Base-by-base conservation (phyloP, 2,329 filamentous ascomycete genomes). In the Didymella pomorum region DNA sequence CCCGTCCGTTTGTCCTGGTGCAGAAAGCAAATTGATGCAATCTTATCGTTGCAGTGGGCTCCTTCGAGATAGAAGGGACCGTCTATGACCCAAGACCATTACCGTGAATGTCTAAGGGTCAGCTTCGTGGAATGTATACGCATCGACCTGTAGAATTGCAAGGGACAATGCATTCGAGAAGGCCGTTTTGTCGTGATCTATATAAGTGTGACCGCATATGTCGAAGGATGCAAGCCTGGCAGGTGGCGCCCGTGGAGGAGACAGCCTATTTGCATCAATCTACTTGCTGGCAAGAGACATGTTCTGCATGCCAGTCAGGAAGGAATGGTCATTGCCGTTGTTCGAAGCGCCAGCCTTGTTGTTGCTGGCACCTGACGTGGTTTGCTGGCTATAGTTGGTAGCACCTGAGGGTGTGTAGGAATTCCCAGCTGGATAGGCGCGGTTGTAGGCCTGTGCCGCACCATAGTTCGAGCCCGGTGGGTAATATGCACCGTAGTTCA, bases 401-500 rank as follows among this genome's bases (percentile, higher is more conserved):
- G 63, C 62, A 31, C 65, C 49, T 4, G 61, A 64, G 6, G 67
- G 62, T 1, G 60, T 63, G 35, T 63, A 62, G 16, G 62, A 60
- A 21, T 58, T 58, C 11, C 49, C 47, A 46, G 53, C 44, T 43
- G 58, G 49, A 29, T 67, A 66, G 20, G 66, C 70, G 20, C 65
- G 65, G 46, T 70, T 67, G 55, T 70, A 71, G 11, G 64, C 57
- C 14, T 68, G 60, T 2, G 66, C 65, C n/a, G 63, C 56, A 18
- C 64, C 63, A 39, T 70, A 75, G 12, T 58, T 61, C 11, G 65
- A 68, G 16, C 62, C 53, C 1, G 72, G 71, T 3, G 73, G 71
- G 35, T 73, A 75, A 60, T 70, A 74, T 9, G 56, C 68, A 20
- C 67, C 69, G 26, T 68, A 73, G 51, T 72, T 72, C 71, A 74